Evolutionary conservation across 129 eudicot species (phyloP), one percentile per base, ranked within the genome.

Genomic region (Heracleum sosnowskyi): DNA sequence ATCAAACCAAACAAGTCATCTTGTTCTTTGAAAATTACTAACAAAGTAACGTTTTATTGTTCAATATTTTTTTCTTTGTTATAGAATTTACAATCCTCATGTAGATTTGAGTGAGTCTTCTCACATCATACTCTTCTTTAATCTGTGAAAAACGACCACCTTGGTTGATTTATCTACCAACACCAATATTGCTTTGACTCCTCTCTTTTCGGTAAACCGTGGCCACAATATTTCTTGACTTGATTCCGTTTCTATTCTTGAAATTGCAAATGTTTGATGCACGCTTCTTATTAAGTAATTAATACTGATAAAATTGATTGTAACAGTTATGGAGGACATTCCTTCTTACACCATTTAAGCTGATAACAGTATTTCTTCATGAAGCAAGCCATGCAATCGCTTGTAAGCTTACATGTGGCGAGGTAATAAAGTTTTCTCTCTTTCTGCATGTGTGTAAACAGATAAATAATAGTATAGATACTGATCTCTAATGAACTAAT

Each of bases 311-410:
- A 42, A 64, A 28, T 62, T 64, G 64, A 77, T 80, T 45, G 44
- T 26, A 46, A 83, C 96, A 90, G 98, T 76, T 91, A 79, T 93
- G 98, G 98, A 86, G 98, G 85, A 93, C 98, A 66, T 91, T 91
- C 81, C 73, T 96, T 73, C 89, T 96, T 62, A 96, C 99, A 45
- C 97, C 99, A 24, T 96, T 96, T 71, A 96, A 96, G 93, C 96
- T 96, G 82, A 92, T 96, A 74, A 96, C 99, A 22, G 99, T 96
- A 35, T 96, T 92, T 86, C 97, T 96, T 86, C 99, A 96, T 75
- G 99, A 96, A 88, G 97, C 94, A 80, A 96, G 99, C 77, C 99
- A 96, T 88, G 99, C 99, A 69, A 89, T 96, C 41, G 99, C 99
- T 26, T 92, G 97, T 77, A 85, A 82, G 80, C 99, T 96, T 76